phyloP scores from a whole-genome alignment of 352 stramenopile genomes.

The Globisporangium iwayamae region DNA sequence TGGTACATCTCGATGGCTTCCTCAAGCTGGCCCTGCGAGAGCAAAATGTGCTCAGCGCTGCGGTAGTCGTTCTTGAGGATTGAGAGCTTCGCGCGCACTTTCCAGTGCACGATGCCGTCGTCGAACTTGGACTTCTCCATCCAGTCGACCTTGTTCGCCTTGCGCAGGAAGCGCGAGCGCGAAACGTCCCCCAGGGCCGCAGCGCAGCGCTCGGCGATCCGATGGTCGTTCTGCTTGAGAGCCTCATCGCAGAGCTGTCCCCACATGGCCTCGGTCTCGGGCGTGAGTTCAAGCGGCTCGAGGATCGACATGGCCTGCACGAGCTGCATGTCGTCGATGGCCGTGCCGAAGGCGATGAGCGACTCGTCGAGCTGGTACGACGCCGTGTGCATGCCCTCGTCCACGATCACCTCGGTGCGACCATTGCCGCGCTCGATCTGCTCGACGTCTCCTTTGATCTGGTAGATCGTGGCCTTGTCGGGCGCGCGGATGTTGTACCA shows the following conservation, averaged over 20 bases:
- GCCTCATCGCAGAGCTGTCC: slow-evolving; percentile 86
- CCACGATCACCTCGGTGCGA: slow-evolving; percentile 92
- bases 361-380: slow-evolving; percentile 93
- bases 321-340: slow-evolving; percentile 91
- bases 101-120: slow-evolving; percentile 80
- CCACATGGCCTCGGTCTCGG: slow-evolving; percentile 94
- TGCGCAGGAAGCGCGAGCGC: slow-evolving; percentile 83
- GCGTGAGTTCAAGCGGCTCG: slow-evolving; percentile 87
- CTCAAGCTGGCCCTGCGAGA: slow-evolving; percentile 90
- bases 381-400: slow-evolving; percentile 92
- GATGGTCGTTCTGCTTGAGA: slow-evolving; percentile 83
- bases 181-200: slow-evolving; percentile 90
- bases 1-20: slow-evolving; percentile 96
- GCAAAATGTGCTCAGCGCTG: slow-evolving; percentile 88
- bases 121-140: slow-evolving; percentile 73
- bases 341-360: slow-evolving; percentile 92
- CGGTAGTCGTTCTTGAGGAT: slow-evolving; percentile 90
- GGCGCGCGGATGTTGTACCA: slow-evolving; percentile 95
- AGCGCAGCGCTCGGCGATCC: slow-evolving; percentile 88
- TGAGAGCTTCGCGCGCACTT: slow-evolving; percentile 77
- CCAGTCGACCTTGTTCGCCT: slow-evolving; percentile 89
- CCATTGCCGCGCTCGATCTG: slow-evolving; percentile 92
- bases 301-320: slow-evolving; percentile 91
- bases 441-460: slow-evolving; percentile 95
- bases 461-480: slow-evolving; percentile 92